phyloP scores from a whole-genome alignment of 306 rosid species.

The Quercus mongolica region DNA sequence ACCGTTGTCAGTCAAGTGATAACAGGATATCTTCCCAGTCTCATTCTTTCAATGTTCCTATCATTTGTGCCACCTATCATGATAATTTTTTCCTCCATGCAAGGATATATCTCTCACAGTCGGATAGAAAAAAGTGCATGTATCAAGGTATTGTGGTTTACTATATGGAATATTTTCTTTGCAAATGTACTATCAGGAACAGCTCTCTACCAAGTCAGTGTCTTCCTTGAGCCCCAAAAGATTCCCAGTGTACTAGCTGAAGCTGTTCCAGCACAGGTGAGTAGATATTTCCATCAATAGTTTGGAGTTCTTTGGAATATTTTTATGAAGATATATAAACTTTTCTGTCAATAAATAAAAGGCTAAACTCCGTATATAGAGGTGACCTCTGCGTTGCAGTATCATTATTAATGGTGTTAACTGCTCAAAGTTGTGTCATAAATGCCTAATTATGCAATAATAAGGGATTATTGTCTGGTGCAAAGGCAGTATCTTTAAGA shows the following conservation, averaged over 20 bases:
- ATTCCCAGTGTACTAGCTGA: conserved; percentile 70
- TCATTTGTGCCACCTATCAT: conserved; percentile 68
- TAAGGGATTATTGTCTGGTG: neutral
- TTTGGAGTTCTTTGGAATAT: conserved; percentile 3
- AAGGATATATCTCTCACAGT: conserved; percentile 70
- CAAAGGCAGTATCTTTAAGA: neutral
- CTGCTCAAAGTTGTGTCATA: neutral
- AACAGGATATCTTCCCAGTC: conserved; percentile 94
- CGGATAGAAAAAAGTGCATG: conserved; percentile 72
- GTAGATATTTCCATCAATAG: conserved; percentile 2
- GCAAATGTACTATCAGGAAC: conserved; percentile 86
- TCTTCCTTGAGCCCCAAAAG: conserved; percentile 72
- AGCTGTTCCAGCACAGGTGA: conserved; percentile 89
- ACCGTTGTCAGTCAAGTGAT: conserved; percentile 67
- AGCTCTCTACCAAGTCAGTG: conserved; percentile 51
- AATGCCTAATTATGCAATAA: neutral
- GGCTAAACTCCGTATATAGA: neutral
- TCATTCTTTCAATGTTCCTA: conserved; percentile 66
- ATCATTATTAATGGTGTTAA: neutral
- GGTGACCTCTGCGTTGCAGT: neutral
- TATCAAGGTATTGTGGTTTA: conserved; percentile 67
- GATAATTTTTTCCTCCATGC: conserved; percentile 68
- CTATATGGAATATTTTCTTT: conserved; percentile 86
- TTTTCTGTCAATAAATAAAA: neutral
- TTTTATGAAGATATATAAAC: neutral